Evolutionary conservation across 179 eudicot genomes (phyloP), one percentile per base, ranked within the genome.

Genomic region (Nepenthes alata): DNA sequence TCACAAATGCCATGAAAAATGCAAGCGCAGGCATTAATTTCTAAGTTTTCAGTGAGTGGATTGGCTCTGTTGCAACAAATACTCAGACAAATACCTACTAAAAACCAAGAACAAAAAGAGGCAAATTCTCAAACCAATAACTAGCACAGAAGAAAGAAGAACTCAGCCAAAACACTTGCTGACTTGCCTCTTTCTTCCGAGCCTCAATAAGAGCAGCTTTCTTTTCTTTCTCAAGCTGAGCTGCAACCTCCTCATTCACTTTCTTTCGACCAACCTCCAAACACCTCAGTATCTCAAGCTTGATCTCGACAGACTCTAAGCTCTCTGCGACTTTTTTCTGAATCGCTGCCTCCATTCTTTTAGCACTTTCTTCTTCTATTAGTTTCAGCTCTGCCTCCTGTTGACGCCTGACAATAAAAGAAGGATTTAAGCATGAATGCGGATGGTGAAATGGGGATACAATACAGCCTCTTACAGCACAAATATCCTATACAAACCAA

Each of bases 361-460:
- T 77, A 60, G 86, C 77, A 57, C 95, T 89, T 80, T 91, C 98
- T 73, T 91, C 98, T 72, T 89, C 89, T 62, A 91, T 76, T 58
- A 72, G 68, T 78, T 80, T 86, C 57, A 78, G 71, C 78, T 91
- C 96, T 35, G 76, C 96, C 74, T 86, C 88, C 57, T 68, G 81
- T 77, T 88, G 91, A 58, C 79, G 88, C 82, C 96, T 91, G 66
- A 65, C 9, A 70, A 61, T 25, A 49, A 45, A 66, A 53, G 38
- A 47, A 9, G 34, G 44, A 62, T 35, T 72, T 9, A 4, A 50
- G 53, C 68, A 50, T 50, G 15, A 13, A 8, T 3, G 11, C n/a
- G 15, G 53, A 10, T 50, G 1, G 4, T n/a, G n/a, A 13, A 0
- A 11, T 13, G 53, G 53, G 15, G 12, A 50, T 4, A 13, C 12